Evolutionary conservation across 495 filamentous ascomycete species (phyloP).

Genomic region (Hypomontagnella monticulosa): DNA sequence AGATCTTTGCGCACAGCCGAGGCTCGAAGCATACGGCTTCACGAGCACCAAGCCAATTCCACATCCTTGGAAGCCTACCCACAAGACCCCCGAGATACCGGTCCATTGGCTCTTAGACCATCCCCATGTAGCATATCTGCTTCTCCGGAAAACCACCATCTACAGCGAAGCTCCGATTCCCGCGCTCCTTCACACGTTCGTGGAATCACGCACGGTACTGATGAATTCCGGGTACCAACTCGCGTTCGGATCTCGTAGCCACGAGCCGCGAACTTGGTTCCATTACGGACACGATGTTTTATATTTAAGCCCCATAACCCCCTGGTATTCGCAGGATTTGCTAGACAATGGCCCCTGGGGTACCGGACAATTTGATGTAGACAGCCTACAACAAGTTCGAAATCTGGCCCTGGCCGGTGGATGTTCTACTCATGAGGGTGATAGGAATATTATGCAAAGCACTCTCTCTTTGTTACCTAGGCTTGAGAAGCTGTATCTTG

Average conservation of each 20-base stretch:
- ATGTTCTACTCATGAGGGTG: too few relatives aligned
- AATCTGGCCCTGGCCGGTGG: too few relatives aligned
- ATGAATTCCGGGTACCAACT: conserved; percentile 31
- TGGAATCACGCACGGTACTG: conserved; percentile 26
- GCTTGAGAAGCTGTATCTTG: conserved; percentile 4
- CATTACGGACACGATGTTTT: conserved; percentile 27
- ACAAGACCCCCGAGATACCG: conserved; percentile 3
- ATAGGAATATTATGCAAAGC: neutral
- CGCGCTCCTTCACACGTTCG: conserved; percentile 30
- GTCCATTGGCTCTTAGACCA: conserved; percentile 6
- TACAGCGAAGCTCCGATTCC: conserved; percentile 34
- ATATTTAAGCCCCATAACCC: neutral
- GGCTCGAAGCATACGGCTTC: conserved; percentile 6
- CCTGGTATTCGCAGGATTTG: neutral
- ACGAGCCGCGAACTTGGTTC: conserved; percentile 33
- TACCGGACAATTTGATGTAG: neutral
- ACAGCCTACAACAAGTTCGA: neutral
- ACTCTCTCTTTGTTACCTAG: neutral
- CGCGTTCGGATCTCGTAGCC: conserved; percentile 25
- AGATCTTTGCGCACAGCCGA: neutral
- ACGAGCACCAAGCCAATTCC: neutral
- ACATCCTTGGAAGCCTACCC: neutral
- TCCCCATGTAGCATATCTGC: neutral
- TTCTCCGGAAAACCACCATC: conserved; percentile 8
- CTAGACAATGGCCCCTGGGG: neutral